phyloP scores from a whole-genome alignment of 352 stramenopile species.

The Phytophthora pseudosyringae region DNA sequence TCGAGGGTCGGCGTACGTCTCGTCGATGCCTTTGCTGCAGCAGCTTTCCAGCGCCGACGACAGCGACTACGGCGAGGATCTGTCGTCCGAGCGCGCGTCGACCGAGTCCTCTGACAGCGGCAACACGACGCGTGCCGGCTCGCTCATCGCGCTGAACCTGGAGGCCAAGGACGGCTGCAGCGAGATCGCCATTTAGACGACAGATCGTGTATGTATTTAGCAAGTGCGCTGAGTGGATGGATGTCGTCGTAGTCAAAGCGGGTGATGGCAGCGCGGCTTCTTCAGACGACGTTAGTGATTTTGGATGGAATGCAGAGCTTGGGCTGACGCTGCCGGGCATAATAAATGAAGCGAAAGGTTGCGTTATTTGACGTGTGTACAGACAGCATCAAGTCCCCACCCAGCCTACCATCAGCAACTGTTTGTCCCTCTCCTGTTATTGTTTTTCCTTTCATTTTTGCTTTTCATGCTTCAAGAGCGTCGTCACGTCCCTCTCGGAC shows the following conservation, averaged over 20 bases:
- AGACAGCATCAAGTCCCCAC: neutral
- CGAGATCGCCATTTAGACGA: slow-evolving; percentile 46
- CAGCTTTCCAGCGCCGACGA: slow-evolving; percentile 31
- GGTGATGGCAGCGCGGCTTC: slow-evolving; percentile 14
- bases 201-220: slow-evolving; percentile 40
- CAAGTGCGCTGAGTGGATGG: slow-evolving; percentile 23
- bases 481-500: neutral
- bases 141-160: slow-evolving; percentile 46
- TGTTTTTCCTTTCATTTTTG: slow-evolving; percentile 5
- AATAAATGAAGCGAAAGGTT: slow-evolving; percentile 41
- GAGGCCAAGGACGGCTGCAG: slow-evolving; percentile 41
- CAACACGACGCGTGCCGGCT: slow-evolving; percentile 36
- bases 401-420: neutral
- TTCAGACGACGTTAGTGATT: slow-evolving; percentile 24
- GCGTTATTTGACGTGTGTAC: slow-evolving; percentile 27
- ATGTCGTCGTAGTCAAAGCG: slow-evolving; percentile 22
- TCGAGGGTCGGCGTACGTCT: slow-evolving; percentile 27
- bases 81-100: slow-evolving; percentile 31
- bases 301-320: slow-evolving; percentile 20
- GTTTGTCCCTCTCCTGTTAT: neutral
- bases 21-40: slow-evolving; percentile 36
- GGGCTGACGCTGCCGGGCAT: slow-evolving; percentile 17
- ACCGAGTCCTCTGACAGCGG: slow-evolving; percentile 28
- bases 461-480: neutral
- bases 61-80: slow-evolving; percentile 37